Evolutionary conservation across 2,329 filamentous ascomycete genomes (phyloP).

Genomic region (Ceratocystis papillata): DNA sequence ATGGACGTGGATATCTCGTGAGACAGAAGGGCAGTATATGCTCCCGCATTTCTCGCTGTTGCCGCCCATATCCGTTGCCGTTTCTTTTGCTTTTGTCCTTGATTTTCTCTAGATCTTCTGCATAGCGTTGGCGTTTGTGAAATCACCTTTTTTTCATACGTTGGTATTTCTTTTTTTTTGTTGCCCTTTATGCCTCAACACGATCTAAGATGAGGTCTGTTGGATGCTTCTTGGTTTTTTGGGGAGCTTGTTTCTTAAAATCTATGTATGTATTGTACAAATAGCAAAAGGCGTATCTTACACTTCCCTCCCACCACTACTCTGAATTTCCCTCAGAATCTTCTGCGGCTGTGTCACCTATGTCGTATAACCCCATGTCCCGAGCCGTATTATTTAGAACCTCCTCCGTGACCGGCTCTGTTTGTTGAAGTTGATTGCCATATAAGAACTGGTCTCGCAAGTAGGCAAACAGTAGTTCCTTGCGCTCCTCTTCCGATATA

Average conservation of each 20-base stretch:
- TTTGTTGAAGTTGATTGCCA: slow-evolving; percentile 11
- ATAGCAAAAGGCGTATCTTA: slow-evolving; percentile 10
- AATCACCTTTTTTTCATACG: slow-evolving; percentile 4
- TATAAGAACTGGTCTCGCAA: slow-evolving; percentile 28
- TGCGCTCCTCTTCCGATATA: slow-evolving; percentile 33
- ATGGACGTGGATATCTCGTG: slow-evolving; percentile 27
- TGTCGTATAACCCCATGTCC: slow-evolving; percentile 38
- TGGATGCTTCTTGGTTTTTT: not conserved
- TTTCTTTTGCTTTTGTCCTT: slow-evolving; percentile 6
- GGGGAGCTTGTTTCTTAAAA: not conserved
- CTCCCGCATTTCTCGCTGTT: not conserved
- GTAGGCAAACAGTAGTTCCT: slow-evolving; percentile 36
- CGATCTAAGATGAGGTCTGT: not conserved
- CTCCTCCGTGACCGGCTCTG: slow-evolving; percentile 26
- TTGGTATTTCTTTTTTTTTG: slow-evolving; percentile 8
- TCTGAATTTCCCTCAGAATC: slow-evolving; percentile 21
- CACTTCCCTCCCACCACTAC: slow-evolving; percentile 8
- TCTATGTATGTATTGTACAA: slow-evolving; percentile 19
- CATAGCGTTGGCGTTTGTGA: slow-evolving; percentile 38
- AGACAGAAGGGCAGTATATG: not conserved
- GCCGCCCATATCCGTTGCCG: not conserved
- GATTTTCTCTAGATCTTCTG: slow-evolving; percentile 25
- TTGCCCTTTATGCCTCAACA: not conserved
- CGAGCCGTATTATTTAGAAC: slow-evolving; percentile 32
- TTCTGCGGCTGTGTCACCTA: slow-evolving; percentile 20